These are phyloP conservation scores for Cryptococcus amylolentus DNA, from an alignment of 1,284 basidiomycete species.

Conservation along the genomic window DNA sequence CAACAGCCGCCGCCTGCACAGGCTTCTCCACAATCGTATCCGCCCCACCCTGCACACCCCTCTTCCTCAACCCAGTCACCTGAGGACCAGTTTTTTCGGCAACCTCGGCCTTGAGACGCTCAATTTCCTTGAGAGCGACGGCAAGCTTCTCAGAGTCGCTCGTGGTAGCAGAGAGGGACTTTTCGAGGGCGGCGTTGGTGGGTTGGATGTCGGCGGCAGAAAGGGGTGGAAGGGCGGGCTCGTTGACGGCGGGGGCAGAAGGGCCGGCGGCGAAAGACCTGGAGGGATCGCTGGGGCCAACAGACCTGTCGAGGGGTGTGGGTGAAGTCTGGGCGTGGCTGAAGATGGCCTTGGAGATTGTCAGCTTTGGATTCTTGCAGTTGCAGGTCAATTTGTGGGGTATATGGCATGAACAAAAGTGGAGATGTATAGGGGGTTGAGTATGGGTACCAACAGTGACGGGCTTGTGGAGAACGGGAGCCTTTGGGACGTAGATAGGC, in stretches of 20 bases:
- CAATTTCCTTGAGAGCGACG: constrained; percentile 44
- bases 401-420: constrained; percentile 22
- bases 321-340: constrained; percentile 36
- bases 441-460: not conserved
- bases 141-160: constrained; percentile 47
- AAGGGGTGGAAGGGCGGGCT: constrained; percentile 31
- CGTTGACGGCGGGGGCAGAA: constrained; percentile 3
- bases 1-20: constrained; percentile 19
- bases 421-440: not conserved
- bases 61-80: constrained; percentile 43
- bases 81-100: constrained; percentile 33
- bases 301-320: constrained; percentile 11
- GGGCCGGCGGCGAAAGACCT: constrained; percentile 8
- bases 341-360: constrained; percentile 29
- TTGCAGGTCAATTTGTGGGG: not conserved
- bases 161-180: constrained; percentile 35
- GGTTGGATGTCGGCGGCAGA: constrained; percentile 25
- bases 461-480: not conserved
- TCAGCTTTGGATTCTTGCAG: not conserved
- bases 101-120: constrained; percentile 39
- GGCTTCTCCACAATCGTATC: constrained; percentile 28
- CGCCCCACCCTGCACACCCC: constrained; percentile 31
- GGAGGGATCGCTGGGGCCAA: constrained; percentile 8
- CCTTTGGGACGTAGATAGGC: constrained; percentile 12
- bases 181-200: constrained; percentile 37